These are phyloP conservation scores for Pontederia crassipes DNA, from an alignment of 176 grass and related monocot species.

Conservation along the genomic window DNA sequence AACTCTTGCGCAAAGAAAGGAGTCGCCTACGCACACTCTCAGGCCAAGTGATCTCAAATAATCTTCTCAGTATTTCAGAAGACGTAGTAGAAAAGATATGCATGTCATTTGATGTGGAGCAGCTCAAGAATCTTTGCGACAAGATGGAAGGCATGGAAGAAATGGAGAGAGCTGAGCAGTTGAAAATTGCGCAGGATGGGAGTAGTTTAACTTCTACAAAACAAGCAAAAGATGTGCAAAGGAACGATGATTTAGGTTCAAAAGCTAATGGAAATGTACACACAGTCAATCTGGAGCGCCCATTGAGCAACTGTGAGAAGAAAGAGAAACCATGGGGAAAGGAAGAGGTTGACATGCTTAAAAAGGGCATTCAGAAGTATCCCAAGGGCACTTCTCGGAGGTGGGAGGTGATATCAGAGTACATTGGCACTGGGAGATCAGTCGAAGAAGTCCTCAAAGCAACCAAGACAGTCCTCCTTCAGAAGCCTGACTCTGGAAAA, in stretches of 20 bases:
- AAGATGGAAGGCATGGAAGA: conserved; percentile 54
- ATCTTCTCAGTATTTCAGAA: conserved; percentile 38
- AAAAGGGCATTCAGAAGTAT: conserved; percentile 90
- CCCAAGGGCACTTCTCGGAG: conserved; percentile 81
- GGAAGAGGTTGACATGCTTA: conserved; percentile 92
- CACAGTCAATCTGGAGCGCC: conserved; percentile 16
- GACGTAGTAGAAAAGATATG: conserved; percentile 72
- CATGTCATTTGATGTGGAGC: conserved; percentile 49
- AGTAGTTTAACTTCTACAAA: conserved; percentile 25
- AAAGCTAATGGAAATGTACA: conserved; percentile 18
- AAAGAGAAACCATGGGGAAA: conserved; percentile 83
- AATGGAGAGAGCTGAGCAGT: conserved; percentile 39
- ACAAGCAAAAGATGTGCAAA: conserved; percentile 28
- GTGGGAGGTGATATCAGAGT: conserved; percentile 94
- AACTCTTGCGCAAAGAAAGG: conserved; percentile 83
- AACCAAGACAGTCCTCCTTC: conserved; percentile 78
- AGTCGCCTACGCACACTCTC: conserved; percentile 47
- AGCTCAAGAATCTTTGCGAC: conserved; percentile 55
- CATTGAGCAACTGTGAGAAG: conserved; percentile 50
- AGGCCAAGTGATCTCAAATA: conserved; percentile 26
- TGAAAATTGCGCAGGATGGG: conserved; percentile 41
- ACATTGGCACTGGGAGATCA: conserved; percentile 72
- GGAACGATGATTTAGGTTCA: conserved; percentile 4
- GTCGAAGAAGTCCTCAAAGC: conserved; percentile 97
- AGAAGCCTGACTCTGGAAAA: conserved; percentile 92